Percentiles rank a stretch among this genome's conserved stretches.
Evolutionary conservation across 1,139 yeast species (phyloP).

Genomic region (Casaregolazyma lundiana): DNA sequence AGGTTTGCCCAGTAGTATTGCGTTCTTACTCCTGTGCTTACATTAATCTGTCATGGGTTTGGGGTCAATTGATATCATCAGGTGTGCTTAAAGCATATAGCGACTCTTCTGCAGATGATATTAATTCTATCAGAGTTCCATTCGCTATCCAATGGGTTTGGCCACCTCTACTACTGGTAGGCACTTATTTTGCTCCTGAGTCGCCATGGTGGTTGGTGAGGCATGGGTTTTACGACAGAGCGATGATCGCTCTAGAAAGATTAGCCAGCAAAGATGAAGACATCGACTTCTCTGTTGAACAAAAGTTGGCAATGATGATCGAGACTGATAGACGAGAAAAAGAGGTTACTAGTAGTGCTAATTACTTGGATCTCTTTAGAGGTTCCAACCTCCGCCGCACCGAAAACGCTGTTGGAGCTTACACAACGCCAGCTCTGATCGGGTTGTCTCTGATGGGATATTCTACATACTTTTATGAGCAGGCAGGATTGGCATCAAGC

Average conservation of each 20-base stretch:
- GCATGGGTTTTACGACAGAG: constrained; percentile 37
- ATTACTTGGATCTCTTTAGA: constrained; percentile 45
- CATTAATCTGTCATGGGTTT: constrained; percentile 42
- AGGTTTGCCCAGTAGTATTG: constrained; percentile 42
- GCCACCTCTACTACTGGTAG: constrained; percentile 52
- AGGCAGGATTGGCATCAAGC: constrained; percentile 18
- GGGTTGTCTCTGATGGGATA: constrained; percentile 43
- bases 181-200: constrained; percentile 45
- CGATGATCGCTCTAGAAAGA: constrained; percentile 31
- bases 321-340: constrained; percentile 42
- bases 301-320: constrained; percentile 31
- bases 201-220: constrained; percentile 54
- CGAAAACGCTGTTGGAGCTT: constrained; percentile 42
- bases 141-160: constrained; percentile 59
- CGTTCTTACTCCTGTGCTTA: constrained; percentile 41
- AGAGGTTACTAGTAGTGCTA: constrained; percentile 27
- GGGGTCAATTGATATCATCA: constrained; percentile 41
- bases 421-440: constrained; percentile 45
- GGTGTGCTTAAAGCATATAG: constrained; percentile 41
- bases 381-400: constrained; percentile 50
- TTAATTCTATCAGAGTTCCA: constrained; percentile 44
- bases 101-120: no score
- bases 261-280: constrained; percentile 25
- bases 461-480: constrained; percentile 18
- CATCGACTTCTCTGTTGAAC: constrained; percentile 25